Percentiles rank a stretch among this genome's conserved stretches.
Evolutionary conservation across 2,329 filamentous ascomycete species (phyloP).

Genomic region (Curvularia lunata): DNA sequence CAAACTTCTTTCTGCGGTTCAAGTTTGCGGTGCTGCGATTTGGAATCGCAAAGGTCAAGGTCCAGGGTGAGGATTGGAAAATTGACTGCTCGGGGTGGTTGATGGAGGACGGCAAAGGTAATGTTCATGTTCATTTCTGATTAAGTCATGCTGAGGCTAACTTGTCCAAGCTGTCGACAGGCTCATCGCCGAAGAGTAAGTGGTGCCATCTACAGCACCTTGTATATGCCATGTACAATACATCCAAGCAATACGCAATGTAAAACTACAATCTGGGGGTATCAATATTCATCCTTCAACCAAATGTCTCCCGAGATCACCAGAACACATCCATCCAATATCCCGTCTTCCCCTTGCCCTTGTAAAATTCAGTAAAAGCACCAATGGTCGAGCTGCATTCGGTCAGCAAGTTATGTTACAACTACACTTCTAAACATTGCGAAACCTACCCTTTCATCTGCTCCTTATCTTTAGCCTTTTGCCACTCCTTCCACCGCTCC

Average conservation of each 20-base stretch:
- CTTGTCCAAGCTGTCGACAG: slow-evolving; percentile 39
- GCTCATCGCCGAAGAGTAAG: slow-evolving; percentile 38
- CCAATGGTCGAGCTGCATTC: slow-evolving; percentile 19
- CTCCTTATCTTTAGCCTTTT: slow-evolving; percentile 34
- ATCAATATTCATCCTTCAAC: background rate
- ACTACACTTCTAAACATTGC: background rate
- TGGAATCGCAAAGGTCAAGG: slow-evolving; percentile 39
- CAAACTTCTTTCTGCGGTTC: slow-evolving; percentile 45
- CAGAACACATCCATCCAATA: slow-evolving; percentile 14
- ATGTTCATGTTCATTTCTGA: background rate
- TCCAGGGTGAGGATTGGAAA: slow-evolving; percentile 45
- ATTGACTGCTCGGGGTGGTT: slow-evolving; percentile 45
- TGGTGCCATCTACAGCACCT: background rate
- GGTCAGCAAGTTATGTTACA: background rate
- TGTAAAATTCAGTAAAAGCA: slow-evolving; percentile 23
- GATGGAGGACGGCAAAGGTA: slow-evolving; percentile 46
- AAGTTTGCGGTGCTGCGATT: slow-evolving; percentile 46
- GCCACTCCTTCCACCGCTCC: slow-evolving; percentile 38
- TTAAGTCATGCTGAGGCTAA: slow-evolving; percentile 10
- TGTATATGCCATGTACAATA: background rate
- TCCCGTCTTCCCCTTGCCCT: slow-evolving; percentile 22
- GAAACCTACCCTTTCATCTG: slow-evolving; percentile 18
- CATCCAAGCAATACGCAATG: background rate
- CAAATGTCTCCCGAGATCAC: background rate
- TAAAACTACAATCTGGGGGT: background rate